phyloP scores from a whole-genome alignment of 768 basidiomycete genomes.

The Leccinum uliginosum region DNA sequence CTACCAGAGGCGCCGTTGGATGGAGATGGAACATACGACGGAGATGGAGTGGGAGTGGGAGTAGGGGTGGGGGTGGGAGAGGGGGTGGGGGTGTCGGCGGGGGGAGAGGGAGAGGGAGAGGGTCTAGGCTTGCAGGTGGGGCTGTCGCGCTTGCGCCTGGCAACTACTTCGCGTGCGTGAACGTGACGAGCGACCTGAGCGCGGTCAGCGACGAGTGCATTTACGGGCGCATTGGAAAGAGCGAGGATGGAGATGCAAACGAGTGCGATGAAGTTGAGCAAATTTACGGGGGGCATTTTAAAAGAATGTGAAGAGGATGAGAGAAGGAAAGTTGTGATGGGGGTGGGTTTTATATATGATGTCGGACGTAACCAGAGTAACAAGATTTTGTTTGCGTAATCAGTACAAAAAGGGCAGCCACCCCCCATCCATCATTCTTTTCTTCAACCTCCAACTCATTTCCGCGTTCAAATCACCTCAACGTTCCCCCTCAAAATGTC shows the following conservation, averaged over 20 bases:
- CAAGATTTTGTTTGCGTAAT: too few species aligned
- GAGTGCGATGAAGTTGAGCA: constrained; percentile 57
- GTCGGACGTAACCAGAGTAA: too few species aligned
- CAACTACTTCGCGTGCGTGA: constrained; percentile 42
- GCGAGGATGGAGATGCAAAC: constrained; percentile 55
- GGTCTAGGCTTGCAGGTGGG: constrained; percentile 51
- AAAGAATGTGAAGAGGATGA: constrained; percentile 13
- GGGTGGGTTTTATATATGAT: too few species aligned
- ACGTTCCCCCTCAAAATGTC: constrained; percentile 74
- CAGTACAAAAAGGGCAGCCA: too few species aligned
- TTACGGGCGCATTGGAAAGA: constrained; percentile 41
- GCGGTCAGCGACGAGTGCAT: constrained; percentile 46
- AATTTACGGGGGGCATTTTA: constrained; percentile 43
- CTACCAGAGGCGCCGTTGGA: too few species aligned
- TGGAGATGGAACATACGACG: too few species aligned
- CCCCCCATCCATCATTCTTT: too few species aligned
- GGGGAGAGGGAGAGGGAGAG: constrained; percentile 17
- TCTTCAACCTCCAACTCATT: too few species aligned
- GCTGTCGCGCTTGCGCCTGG: constrained; percentile 47
- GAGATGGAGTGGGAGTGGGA: too few species aligned
- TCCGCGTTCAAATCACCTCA: too few species aligned
- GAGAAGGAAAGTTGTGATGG: too few species aligned
- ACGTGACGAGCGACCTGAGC: constrained; percentile 42
- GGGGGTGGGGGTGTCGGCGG: background rate
- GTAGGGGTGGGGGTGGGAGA: too few species aligned